A percentile compares a stretch with the other conserved stretches of the same genome.
phyloP scores from a whole-genome alignment of 441 rosid genomes.

The Geranium incanum region DNA sequence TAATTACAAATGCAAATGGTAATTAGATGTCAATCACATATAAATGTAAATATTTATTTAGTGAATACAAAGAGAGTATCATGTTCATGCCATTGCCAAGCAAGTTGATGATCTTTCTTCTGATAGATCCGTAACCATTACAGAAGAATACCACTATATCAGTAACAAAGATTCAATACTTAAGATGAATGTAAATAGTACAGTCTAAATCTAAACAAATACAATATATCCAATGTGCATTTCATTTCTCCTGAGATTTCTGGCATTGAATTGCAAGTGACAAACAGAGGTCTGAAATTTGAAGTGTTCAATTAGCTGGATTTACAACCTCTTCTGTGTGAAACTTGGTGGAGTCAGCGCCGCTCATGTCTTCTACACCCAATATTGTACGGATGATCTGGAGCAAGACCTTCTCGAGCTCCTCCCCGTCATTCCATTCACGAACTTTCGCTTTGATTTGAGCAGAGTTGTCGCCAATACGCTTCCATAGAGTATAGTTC shows the following conservation, averaged over 20 bases:
- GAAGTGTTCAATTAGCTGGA: neutral
- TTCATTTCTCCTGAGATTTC: neutral
- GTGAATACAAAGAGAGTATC: too few relatives aligned
- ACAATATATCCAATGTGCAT: neutral
- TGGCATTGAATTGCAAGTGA: slow-evolving; percentile 9
- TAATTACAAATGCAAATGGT: too few relatives aligned
- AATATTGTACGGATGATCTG: slow-evolving; percentile 34
- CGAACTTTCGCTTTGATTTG: slow-evolving; percentile 63
- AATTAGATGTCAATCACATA: too few relatives aligned
- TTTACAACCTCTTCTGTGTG: neutral
- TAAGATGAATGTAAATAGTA: too few relatives aligned
- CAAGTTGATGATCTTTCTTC: too few relatives aligned
- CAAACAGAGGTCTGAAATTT: slow-evolving; percentile 13
- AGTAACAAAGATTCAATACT: too few relatives aligned
- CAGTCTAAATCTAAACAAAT: neutral
- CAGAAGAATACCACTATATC: too few relatives aligned
- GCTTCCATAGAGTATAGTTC: slow-evolving; percentile 52
- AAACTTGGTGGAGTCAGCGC: slow-evolving; percentile 8
- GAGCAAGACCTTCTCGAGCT: slow-evolving; percentile 42
- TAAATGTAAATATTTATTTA: too few relatives aligned
- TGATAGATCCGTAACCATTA: too few relatives aligned
- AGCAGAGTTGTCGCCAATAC: slow-evolving; percentile 28
- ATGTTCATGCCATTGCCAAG: too few relatives aligned
- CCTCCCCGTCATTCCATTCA: slow-evolving; percentile 63
- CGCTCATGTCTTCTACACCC: slow-evolving; percentile 14